phyloP scores from a whole-genome alignment of 805 yeast genomes.

The Spathaspora arborariae region DNA sequence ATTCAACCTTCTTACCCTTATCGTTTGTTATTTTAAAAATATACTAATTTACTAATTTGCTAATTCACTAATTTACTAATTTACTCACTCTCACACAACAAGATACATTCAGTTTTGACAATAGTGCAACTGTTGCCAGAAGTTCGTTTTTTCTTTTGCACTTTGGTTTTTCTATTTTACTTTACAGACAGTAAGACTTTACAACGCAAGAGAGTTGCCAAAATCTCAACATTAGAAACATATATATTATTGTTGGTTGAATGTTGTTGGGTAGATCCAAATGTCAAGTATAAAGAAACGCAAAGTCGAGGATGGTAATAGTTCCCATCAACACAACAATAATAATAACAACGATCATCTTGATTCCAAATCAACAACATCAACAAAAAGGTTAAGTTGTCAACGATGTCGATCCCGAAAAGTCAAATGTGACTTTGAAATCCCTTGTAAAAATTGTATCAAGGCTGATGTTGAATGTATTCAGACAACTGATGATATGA shows the following conservation, averaged over 20 bases:
- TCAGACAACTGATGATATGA: conserved; percentile 44
- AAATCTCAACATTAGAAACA: neutral
- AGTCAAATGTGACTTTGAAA: conserved; percentile 47
- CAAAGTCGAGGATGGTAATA: neutral
- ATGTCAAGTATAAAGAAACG: neutral
- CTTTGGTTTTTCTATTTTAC: neutral
- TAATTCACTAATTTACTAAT: neutral
- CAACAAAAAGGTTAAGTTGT: conserved; percentile 23
- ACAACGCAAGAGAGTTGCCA: neutral
- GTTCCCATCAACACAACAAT: neutral
- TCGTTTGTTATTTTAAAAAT: neutral
- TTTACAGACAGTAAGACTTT: neutral
- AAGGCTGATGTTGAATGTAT: conserved; percentile 44
- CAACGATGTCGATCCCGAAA: conserved; percentile 41
- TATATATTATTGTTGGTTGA: neutral
- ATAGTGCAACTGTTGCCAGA: neutral
- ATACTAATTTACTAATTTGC: neutral
- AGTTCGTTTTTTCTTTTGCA: neutral
- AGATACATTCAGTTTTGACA: neutral
- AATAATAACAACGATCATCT: neutral
- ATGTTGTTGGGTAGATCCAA: neutral
- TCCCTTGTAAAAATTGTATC: conserved; percentile 47
- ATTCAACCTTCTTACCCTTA: neutral
- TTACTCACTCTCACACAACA: no score
- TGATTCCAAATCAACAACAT: neutral